phyloP scores from a whole-genome alignment of 108 stramenopile genomes.

The Schizochytrium sp. region DNA sequence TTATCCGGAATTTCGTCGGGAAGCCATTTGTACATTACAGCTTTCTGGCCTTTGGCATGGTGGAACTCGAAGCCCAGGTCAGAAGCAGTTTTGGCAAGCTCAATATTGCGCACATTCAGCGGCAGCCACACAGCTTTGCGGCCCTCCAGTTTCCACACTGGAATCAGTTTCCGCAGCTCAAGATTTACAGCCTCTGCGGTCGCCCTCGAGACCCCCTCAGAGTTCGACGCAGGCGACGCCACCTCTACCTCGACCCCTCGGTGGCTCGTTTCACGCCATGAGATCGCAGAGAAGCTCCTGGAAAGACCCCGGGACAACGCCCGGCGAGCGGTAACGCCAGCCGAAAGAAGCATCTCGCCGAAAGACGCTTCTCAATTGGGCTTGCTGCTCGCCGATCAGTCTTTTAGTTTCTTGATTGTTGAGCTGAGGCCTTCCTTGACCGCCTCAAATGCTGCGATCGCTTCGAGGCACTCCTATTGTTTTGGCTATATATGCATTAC shows the following conservation, averaged over 20 bases:
- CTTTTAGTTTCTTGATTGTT: no score
- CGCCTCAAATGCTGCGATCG: no score
- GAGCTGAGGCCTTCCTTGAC: no score
- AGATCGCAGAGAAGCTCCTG: no score
- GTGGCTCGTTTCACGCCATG: background rate
- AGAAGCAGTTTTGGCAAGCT: background rate
- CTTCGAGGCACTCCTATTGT: no score
- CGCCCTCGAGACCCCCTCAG: background rate
- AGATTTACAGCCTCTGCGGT: background rate
- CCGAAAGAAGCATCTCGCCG: no score
- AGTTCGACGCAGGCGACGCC: background rate
- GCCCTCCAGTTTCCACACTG: background rate
- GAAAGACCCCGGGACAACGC: no score
- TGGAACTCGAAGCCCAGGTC: conserved; percentile 67
- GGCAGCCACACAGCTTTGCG: conserved; percentile 27
- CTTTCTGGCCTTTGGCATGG: conserved; percentile 60
- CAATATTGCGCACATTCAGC: background rate
- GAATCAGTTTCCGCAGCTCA: background rate
- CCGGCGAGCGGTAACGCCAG: no score
- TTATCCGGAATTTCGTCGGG: conserved; percentile 5
- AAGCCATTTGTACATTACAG: conserved; percentile 59
- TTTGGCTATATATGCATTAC: no score
- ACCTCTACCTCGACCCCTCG: conserved; percentile 1
- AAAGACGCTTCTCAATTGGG: no score
- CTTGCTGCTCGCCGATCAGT: no score